Conservation (phyloP, 192 early-diverging fungal genomes). For the Rhizophagus clarus region DNA sequence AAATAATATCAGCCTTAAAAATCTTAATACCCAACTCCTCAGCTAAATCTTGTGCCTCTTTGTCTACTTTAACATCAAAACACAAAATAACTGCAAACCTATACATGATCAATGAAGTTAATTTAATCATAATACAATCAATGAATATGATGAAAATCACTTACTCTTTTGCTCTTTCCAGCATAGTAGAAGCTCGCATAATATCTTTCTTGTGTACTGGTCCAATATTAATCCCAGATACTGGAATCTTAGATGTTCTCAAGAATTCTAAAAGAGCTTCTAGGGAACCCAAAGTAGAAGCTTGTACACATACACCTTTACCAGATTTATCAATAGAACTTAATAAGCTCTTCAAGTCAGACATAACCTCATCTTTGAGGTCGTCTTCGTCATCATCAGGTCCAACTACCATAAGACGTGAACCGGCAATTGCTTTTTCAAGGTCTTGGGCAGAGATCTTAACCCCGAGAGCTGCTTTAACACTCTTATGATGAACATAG, state of each 20-base stretch:
- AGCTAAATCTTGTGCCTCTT: conserved; percentile 89
- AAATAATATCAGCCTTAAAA: conserved; percentile 98
- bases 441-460: conserved; percentile 94
- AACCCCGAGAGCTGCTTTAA: conserved; percentile 96
- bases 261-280: conserved; percentile 97
- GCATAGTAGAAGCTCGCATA: conserved; percentile 86
- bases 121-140: conserved; percentile 48
- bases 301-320: conserved; percentile 96
- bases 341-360: conserved; percentile 78
- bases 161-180: conserved; percentile 84
- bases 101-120: conserved; percentile 54
- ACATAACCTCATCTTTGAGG: conserved; percentile 93
- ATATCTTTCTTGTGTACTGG: conserved; percentile 98
- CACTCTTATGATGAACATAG: conserved; percentile 94
- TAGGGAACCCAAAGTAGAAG: conserved; percentile 95
- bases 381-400: conserved; percentile 97
- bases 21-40: conserved; percentile 89
- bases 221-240: conserved; percentile 95
- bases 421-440: conserved; percentile 97
- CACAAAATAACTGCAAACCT: conserved; percentile 76
- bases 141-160: neutral
- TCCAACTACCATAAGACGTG: conserved; percentile 87
- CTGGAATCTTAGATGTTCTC: conserved; percentile 88
- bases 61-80: conserved; percentile 89
- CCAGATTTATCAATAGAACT: conserved; percentile 81